phyloP scores from a whole-genome alignment of 176 grass and related monocot genomes.

The Raddia distichophylla region DNA sequence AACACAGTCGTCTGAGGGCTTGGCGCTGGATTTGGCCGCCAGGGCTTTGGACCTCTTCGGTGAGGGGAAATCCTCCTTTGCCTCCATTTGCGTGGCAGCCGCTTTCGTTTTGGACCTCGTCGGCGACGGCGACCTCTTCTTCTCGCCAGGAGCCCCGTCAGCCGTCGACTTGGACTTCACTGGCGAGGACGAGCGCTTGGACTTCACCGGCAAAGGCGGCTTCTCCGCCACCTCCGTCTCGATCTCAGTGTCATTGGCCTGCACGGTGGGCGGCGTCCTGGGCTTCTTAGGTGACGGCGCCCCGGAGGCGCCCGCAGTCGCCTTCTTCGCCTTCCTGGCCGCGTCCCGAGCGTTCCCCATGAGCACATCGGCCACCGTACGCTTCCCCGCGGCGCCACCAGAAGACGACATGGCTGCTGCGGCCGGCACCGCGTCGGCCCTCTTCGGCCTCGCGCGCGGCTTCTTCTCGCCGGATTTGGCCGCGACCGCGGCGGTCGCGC shows the following conservation, averaged over 20 bases:
- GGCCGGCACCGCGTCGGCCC: conserved; percentile 13
- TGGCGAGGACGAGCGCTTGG: conserved; percentile 49
- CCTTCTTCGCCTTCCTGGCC: conserved; percentile 60
- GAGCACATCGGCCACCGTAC: conserved; percentile 85
- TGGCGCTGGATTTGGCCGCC: conserved; percentile 50
- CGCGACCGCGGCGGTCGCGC: conserved; percentile 19
- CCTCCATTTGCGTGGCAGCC: conserved; percentile 16
- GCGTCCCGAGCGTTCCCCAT: conserved; percentile 83
- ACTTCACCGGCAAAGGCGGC: conserved; percentile 33
- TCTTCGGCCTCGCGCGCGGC: conserved; percentile 30
- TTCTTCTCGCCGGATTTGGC: conserved; percentile 50
- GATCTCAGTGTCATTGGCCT: conserved; percentile 25
- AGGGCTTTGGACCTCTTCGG: conserved; percentile 62
- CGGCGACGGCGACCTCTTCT: conserved; percentile 41
- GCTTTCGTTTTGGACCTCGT: conserved; percentile 40
- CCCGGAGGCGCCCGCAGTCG: background rate
- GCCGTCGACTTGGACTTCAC: background rate
- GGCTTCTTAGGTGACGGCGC: conserved; percentile 65
- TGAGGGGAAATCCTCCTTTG: conserved; percentile 41
- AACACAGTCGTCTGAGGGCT: background rate
- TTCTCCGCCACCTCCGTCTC: conserved; percentile 39
- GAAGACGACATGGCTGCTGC: conserved; percentile 56
- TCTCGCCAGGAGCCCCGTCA: background rate
- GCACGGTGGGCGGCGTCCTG: conserved; percentile 34
- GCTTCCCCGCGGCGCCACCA: conserved; percentile 44